phyloP scores from a whole-genome alignment of 2,329 filamentous ascomycete genomes.

The Alternaria sp. region DNA sequence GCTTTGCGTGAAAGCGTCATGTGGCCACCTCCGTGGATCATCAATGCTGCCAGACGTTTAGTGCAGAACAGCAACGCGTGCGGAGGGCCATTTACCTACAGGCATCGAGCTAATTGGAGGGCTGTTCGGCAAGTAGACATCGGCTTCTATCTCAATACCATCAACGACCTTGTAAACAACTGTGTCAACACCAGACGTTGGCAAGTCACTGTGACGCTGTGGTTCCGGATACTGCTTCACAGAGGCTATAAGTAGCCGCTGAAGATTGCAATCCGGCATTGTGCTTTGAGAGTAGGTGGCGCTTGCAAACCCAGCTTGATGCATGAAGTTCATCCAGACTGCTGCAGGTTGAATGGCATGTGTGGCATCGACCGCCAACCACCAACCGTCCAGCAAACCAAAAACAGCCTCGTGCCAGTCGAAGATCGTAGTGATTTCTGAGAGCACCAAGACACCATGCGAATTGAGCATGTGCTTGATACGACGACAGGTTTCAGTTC shows the following conservation, averaged over 20 bases:
- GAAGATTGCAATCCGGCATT: constrained; percentile 4
- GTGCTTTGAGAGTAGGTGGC: constrained; percentile 8
- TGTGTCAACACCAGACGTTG: not conserved
- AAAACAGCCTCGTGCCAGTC: constrained; percentile 27
- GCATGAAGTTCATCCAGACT: constrained; percentile 13
- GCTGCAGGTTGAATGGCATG: constrained; percentile 10
- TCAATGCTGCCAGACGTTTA: constrained; percentile 42
- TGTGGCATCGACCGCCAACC: constrained; percentile 19
- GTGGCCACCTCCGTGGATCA: constrained; percentile 57
- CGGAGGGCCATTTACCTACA: constrained; percentile 9
- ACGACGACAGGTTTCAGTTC: constrained; percentile 1
- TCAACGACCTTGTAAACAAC: constrained; percentile 19
- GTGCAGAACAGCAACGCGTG: not conserved
- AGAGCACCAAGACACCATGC: constrained; percentile 20
- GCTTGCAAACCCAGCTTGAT: constrained; percentile 10
- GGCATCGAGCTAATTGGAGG: constrained; percentile 2
- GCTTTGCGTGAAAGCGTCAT: constrained; percentile 50
- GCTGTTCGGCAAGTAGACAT: constrained; percentile 42
- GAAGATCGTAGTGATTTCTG: constrained; percentile 19
- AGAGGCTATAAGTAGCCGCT: constrained; percentile 8
- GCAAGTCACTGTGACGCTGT: not conserved
- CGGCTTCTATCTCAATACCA: constrained; percentile 29
- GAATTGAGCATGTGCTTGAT: constrained; percentile 13
- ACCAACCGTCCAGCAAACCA: constrained; percentile 35
- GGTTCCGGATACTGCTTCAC: constrained; percentile 2